A percentile compares a stretch with the other conserved stretches of the same genome.
These are phyloP conservation scores for Chaetomium globosum DNA, from an alignment of 2,329 filamentous ascomycete genomes.

Conservation along the genomic window DNA sequence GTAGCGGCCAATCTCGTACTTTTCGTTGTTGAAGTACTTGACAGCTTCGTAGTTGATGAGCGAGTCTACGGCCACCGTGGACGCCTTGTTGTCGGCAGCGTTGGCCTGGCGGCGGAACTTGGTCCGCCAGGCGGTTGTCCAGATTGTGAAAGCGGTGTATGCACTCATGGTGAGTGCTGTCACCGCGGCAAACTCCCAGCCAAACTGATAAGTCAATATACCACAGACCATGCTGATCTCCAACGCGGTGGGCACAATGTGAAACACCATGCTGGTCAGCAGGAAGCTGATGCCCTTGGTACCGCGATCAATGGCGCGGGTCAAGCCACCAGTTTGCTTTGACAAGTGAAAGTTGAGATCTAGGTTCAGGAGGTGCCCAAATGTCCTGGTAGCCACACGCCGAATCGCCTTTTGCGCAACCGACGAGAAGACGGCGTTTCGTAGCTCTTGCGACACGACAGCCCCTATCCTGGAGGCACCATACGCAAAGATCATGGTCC, in stretches of 20 bases:
- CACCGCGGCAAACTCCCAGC: conserved; percentile 85
- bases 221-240: conserved; percentile 96
- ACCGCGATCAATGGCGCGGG: conserved; percentile 90
- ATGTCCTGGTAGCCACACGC: conserved; percentile 86
- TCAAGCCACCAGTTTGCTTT: conserved; percentile 92
- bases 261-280: conserved; percentile 97
- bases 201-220: conserved; percentile 95
- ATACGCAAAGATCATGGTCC: conserved; percentile 91
- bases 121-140: conserved; percentile 94
- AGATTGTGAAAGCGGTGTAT: conserved; percentile 96
- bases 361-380: conserved; percentile 82
- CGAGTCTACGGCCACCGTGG: conserved; percentile 93
- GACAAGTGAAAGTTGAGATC: conserved; percentile 93
- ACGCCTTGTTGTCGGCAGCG: conserved; percentile 91
- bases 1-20: conserved; percentile 88
- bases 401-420: conserved; percentile 97
- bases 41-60: conserved; percentile 99
- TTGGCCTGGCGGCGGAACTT: conserved; percentile 95
- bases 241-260: conserved; percentile 88
- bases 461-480: conserved; percentile 86
- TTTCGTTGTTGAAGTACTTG: conserved; percentile 99
- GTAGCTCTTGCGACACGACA: conserved; percentile 86
- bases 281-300: conserved; percentile 99
- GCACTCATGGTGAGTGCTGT: conserved; percentile 88
- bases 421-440: conserved; percentile 95